A percentile compares a stretch with the other conserved stretches of the same genome.
These are phyloP conservation scores for Hortiboletus flavorubellus DNA, from an alignment of 768 basidiomycete species.

Conservation along the genomic window DNA sequence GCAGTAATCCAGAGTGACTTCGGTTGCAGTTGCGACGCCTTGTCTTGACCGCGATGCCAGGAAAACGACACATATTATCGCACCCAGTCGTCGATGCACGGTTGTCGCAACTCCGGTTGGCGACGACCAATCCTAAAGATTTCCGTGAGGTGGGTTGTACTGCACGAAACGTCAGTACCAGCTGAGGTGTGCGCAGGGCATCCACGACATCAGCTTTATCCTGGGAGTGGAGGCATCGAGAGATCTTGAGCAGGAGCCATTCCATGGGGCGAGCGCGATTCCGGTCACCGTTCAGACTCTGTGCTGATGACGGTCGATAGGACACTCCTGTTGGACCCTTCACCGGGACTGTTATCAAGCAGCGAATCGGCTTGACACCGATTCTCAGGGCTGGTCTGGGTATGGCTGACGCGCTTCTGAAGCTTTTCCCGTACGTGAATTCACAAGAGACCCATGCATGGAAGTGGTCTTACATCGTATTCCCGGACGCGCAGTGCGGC, in stretches of 20 bases:
- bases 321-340: conserved; percentile 79
- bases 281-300: background rate
- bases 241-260: conserved; percentile 56
- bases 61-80: conserved; percentile 49
- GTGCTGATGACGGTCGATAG: conserved; percentile 34
- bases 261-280: conserved; percentile 55
- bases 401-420: conserved; percentile 86
- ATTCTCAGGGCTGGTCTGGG: conserved; percentile 92
- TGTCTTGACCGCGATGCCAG: conserved; percentile 25
- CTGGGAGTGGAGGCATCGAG: conserved; percentile 83
- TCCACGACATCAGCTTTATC: conserved; percentile 70
- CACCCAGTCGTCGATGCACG: conserved; percentile 76
- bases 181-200: conserved; percentile 47
- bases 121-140: conserved; percentile 61
- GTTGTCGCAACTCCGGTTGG: conserved; percentile 64
- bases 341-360: conserved; percentile 70
- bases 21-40: background rate
- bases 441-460: background rate
- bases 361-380: conserved; percentile 81
- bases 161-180: background rate
- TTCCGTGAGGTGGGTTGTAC: conserved; percentile 65
- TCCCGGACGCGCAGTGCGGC: conserved; percentile 48
- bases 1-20: background rate
- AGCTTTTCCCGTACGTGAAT: conserved; percentile 73
- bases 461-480: background rate